Evolutionary conservation across 2,329 filamentous ascomycete species (phyloP).

Genomic region (Claviceps quebecensis): DNA sequence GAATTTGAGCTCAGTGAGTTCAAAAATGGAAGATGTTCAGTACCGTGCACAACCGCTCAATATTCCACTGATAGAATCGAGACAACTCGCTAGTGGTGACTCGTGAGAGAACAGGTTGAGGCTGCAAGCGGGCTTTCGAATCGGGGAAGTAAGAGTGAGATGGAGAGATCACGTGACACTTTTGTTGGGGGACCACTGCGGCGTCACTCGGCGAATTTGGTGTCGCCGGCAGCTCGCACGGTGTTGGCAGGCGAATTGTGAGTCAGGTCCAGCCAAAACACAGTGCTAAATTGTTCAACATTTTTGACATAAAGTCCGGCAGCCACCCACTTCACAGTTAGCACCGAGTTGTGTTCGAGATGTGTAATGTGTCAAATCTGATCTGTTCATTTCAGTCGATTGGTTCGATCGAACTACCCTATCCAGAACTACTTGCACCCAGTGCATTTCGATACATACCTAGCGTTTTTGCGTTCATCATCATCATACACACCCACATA

Average conservation of each 20-base stretch:
- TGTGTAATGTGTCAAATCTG: not conserved
- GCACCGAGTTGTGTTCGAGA: not conserved
- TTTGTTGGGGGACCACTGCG: not conserved
- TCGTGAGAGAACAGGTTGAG: not conserved
- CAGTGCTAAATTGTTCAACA: too few relatives aligned
- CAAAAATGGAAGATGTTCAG: not conserved
- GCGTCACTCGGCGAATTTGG: not conserved
- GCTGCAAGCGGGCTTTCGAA: not conserved
- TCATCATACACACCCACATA: not conserved
- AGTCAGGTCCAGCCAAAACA: too few relatives aligned
- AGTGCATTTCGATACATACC: not conserved
- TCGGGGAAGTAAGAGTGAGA: not conserved
- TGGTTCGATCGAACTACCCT: not conserved
- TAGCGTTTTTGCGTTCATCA: slow-evolving; percentile 1
- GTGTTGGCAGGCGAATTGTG: too few relatives aligned
- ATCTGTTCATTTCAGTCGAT: too few relatives aligned
- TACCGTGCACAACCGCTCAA: not conserved
- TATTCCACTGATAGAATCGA: not conserved
- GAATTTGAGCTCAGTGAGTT: not conserved
- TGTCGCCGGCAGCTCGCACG: too few relatives aligned
- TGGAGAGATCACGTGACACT: not conserved
- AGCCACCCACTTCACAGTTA: not conserved
- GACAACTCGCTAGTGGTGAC: not conserved
- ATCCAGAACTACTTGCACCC: not conserved
- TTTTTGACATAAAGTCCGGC: too few relatives aligned